Evolutionary conservation across 306 rosid genomes (phyloP).

Genomic region (Spatholobus suberectus): DNA sequence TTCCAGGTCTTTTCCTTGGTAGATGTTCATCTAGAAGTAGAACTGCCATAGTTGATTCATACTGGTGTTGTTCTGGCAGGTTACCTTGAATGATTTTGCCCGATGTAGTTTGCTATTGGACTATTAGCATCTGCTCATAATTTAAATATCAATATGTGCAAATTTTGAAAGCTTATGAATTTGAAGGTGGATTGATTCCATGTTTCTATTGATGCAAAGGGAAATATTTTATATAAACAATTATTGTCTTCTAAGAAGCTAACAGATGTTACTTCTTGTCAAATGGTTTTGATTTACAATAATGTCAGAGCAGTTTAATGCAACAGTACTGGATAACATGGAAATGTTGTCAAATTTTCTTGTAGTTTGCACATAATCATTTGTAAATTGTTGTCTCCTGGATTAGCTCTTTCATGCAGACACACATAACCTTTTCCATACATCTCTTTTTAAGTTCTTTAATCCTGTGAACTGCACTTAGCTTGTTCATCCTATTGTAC

Average conservation of each 20-base stretch:
- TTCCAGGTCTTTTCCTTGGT: constrained; percentile 27
- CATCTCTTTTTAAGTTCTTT: neutral
- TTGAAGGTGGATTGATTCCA: constrained; percentile 14
- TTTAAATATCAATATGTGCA: constrained; percentile 12
- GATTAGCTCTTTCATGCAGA: neutral
- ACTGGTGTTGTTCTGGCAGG: constrained; percentile 16
- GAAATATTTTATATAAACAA: neutral
- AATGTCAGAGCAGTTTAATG: neutral
- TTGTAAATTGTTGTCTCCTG: neutral
- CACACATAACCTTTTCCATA: neutral
- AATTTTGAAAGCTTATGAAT: constrained; percentile 24
- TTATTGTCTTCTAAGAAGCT: neutral
- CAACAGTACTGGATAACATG: constrained; percentile 6
- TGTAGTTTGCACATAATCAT: constrained; percentile 10
- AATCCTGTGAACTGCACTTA: constrained; percentile 16
- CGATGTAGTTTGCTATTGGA: constrained; percentile 29
- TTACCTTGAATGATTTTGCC: constrained; percentile 17
- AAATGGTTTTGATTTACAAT: constrained; percentile 27
- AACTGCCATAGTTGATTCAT: constrained; percentile 16
- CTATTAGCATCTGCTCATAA: constrained; percentile 23
- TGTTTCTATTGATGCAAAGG: constrained; percentile 11
- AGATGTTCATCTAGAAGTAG: constrained; percentile 30
- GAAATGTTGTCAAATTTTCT: neutral
- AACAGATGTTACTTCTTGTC: constrained; percentile 2
- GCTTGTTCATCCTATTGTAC: neutral